Evolutionary conservation across 2,329 filamentous ascomycete species (phyloP), one percentile per base, ranked within the genome.

Genomic region (Curvularia sp.): DNA sequence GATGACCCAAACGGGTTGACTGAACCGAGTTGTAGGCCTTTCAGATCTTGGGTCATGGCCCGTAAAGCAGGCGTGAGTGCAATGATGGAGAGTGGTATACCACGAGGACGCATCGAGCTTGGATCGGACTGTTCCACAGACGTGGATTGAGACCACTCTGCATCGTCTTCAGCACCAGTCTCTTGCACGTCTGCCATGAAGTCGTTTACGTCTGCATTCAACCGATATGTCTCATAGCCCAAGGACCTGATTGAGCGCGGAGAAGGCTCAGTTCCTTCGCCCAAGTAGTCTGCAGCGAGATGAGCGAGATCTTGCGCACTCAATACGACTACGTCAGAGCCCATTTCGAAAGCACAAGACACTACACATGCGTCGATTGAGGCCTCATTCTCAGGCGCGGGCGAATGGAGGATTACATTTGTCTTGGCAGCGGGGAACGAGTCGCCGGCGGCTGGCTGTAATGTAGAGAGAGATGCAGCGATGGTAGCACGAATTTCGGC

Each of bases 281-380:
- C 89, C 9, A 93, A 77, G 67, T 93, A 92, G 42, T 86, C 82
- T 2, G 88, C 89, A 0, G 89, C 82, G 25, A 95, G 79, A 49
- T 88, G 83, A 3, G 89, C 89, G 52, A 96, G 78, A 68, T 90
- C 88, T 61, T 88, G 84, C 1, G 91, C 86, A 69, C 88, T 85
- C 10, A 96, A 72, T 19, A 85, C 83, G 30, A 95, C 78, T 3
- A 94, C 70, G 64, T 94, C 87, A 3, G 90, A 88, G 6, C 79
- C 79, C 5, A 90, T 78, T 32, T 86, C 82, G 12, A 79, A 78
- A 0, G 90, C 89, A 42, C 89, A 79, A 49, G 86, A 82, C 58
- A 86, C 82, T 1, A 93, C 84, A n/a, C 91, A 79, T 3, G 79
- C 76, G 61, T 88, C 83, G 34, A 91, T 76, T 60, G 84, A 82